Evolutionary conservation across 2,329 filamentous ascomycete species (phyloP).

Genomic region (Geosmithia flava): DNA sequence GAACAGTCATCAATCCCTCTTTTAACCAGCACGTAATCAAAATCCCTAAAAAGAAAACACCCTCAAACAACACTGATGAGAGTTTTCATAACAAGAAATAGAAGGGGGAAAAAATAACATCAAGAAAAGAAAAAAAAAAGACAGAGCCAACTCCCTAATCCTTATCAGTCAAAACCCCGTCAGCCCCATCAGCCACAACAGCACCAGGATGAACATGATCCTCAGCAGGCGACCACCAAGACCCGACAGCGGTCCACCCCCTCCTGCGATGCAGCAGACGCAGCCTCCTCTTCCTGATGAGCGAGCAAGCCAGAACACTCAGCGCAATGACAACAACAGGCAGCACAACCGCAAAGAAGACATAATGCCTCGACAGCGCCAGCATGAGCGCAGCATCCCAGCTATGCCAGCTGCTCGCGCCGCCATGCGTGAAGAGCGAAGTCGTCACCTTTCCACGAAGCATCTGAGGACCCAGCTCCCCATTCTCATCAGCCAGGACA

Average conservation of each 20-base stretch:
- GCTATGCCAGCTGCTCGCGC: neutral
- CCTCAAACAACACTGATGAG: no score
- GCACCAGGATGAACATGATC: neutral
- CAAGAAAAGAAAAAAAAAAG: no score
- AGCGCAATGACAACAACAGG: neutral
- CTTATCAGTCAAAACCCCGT: neutral
- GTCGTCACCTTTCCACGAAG: neutral
- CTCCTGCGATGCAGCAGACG: neutral
- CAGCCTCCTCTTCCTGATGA: neutral
- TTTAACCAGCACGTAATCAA: no score
- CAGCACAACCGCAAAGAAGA: neutral
- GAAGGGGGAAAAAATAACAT: no score
- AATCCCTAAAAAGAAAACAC: no score
- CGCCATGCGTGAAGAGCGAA: neutral
- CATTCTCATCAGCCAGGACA: neutral
- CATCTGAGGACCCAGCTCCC: neutral
- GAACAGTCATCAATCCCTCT: no score
- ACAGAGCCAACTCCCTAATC: neutral
- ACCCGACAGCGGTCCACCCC: neutral
- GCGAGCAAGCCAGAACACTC: neutral
- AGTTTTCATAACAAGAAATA: no score
- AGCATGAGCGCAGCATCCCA: neutral
- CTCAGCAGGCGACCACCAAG: neutral
- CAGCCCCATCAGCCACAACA: neutral
- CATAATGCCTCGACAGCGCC: neutral